Conservation (phyloP, 345 rosid species). For the Brassica napus region DNA sequence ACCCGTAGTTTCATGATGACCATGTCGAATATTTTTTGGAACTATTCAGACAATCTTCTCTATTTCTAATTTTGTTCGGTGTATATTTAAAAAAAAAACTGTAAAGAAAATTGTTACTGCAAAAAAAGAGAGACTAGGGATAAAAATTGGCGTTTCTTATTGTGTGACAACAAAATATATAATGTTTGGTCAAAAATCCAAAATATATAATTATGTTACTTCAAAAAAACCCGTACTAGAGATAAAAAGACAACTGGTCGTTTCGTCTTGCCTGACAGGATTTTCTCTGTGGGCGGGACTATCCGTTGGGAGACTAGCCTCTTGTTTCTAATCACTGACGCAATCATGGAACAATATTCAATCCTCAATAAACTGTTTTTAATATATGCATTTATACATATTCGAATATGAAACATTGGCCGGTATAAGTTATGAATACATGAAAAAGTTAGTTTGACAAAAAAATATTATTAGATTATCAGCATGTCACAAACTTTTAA, state of each 20-base stretch:
- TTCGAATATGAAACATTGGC: neutral
- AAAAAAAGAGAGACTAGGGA: neutral
- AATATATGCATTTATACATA: neutral
- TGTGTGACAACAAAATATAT: neutral
- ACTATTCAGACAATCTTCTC: neutral
- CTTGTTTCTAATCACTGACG: slow-evolving; percentile 1
- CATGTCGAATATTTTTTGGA: slow-evolving; percentile 23
- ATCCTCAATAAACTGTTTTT: neutral
- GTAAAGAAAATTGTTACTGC: neutral
- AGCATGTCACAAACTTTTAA: neutral
- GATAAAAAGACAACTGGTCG: slow-evolving; percentile 1
- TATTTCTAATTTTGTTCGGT: slow-evolving; percentile 20
- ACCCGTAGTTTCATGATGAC: slow-evolving; percentile 25
- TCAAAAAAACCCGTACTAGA: neutral
- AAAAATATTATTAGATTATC: neutral
- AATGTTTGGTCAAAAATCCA: neutral
- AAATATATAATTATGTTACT: neutral
- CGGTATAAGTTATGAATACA: neutral
- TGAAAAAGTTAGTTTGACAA: neutral
- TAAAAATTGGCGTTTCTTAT: neutral
- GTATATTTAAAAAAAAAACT: neutral
- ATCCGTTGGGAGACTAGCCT: slow-evolving; percentile 17
- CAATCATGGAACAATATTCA: neutral
- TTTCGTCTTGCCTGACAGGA: slow-evolving; percentile 1
- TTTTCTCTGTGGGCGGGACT: slow-evolving; percentile 19